Percentiles rank a stretch among this genome's conserved stretches.
These are phyloP conservation scores for Trametes cubensis DNA, from an alignment of 768 basidiomycete species.

Conservation along the genomic window DNA sequence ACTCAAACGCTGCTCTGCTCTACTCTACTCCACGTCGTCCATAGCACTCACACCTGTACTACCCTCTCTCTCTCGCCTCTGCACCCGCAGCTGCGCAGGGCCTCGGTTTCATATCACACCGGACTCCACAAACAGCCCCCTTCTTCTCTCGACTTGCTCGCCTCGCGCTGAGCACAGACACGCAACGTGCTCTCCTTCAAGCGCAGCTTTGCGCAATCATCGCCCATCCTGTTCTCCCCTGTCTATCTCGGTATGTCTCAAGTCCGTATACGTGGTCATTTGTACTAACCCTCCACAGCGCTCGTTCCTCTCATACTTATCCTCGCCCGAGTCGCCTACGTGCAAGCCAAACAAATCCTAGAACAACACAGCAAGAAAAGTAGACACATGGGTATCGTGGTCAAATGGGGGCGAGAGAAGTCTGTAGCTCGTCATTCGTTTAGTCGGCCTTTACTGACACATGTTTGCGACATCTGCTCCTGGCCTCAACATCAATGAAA, in stretches of 20 bases:
- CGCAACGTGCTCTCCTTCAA: constrained; percentile 12
- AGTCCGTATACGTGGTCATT: background rate
- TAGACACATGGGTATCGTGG: constrained; percentile 41
- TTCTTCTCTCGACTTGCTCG: background rate
- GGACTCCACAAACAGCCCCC: background rate
- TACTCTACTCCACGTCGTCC: background rate
- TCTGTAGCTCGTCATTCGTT: constrained; percentile 24
- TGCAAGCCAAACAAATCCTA: constrained; percentile 31
- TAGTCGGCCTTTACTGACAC: constrained; percentile 8
- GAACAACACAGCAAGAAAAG: constrained; percentile 8
- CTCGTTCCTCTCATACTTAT: constrained; percentile 34
- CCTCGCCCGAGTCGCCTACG: constrained; percentile 33
- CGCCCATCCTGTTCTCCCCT: constrained; percentile 28
- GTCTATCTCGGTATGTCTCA: constrained; percentile 26
- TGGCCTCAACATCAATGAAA: background rate
- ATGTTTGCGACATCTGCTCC: background rate
- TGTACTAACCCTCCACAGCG: constrained; percentile 15
- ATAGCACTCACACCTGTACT: background rate
- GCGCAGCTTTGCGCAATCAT: constrained; percentile 15
- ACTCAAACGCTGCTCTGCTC: too few species aligned
- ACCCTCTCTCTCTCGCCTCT: background rate
- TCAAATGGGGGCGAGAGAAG: constrained; percentile 56
- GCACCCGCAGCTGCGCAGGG: background rate
- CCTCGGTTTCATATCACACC: background rate
- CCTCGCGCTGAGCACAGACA: background rate